Conservation (phyloP, 371 early-diverging fungal species). For the Dichotomocladium elegans region DNA sequence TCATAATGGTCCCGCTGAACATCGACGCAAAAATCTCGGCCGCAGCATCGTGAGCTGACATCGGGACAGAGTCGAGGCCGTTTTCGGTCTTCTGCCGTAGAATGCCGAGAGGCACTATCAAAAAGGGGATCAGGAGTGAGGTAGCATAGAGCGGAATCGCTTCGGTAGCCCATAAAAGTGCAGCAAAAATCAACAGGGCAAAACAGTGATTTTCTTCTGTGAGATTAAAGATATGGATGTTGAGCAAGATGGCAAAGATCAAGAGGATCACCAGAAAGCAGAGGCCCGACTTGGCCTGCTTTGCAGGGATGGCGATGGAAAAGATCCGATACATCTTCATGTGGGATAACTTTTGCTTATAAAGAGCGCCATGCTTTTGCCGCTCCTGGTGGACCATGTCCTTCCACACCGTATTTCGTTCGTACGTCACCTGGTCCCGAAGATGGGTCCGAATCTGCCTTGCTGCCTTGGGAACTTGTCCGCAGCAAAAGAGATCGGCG, state of each 20-base stretch:
- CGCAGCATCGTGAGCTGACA: conserved; percentile 70
- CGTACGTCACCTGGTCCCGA: conserved; percentile 70
- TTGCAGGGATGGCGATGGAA: conserved; percentile 13
- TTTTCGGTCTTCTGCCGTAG: conserved; percentile 50
- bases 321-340: conserved; percentile 24
- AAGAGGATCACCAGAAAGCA: conserved; percentile 34
- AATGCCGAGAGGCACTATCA: conserved; percentile 66
- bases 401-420: conserved; percentile 78
- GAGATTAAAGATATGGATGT: conserved; percentile 49
- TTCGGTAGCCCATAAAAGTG: conserved; percentile 68
- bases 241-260: conserved; percentile 53
- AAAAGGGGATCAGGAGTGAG: conserved; percentile 68
- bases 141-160: conserved; percentile 79
- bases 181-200: conserved; percentile 58
- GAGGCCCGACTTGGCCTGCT: conserved; percentile 13
- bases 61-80: conserved; percentile 12
- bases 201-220: conserved; percentile 55
- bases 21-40: conserved; percentile 84
- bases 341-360: conserved; percentile 9
- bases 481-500: conserved; percentile 50
- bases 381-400: conserved; percentile 76
- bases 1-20: conserved; percentile 97
- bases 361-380: conserved; percentile 35
- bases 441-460: conserved; percentile 58
- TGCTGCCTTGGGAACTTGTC: conserved; percentile 45